Evolutionary conservation across 2,329 filamentous ascomycete genomes (phyloP), one percentile per base, ranked within the genome.

Genomic region (Nothopassalora personata): DNA sequence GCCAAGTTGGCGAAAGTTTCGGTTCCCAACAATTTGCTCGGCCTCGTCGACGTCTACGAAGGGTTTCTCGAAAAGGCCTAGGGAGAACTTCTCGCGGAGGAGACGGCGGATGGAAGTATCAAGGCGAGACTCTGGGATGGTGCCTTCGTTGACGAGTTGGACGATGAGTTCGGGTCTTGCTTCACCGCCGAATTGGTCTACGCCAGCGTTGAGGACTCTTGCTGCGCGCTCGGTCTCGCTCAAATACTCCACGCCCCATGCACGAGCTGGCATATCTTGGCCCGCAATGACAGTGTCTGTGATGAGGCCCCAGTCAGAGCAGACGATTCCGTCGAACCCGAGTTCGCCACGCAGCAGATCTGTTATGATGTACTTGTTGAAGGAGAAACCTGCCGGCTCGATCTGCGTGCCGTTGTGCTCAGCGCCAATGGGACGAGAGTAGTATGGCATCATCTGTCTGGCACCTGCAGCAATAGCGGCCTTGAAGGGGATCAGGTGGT

Each of bases 101-200:
- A 82, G 68, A 1, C 76, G 76, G 1, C 76, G 72, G 2, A 82
- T 75, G 0, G 79, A 81, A 7, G 69, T 55, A 54, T 82, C 76
- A 4, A 83, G 67, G 11, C 80, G 77, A 0, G 67, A 66, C 56
- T 81, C 79, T 7, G 73, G 62, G 11, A 79, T 65, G n/a, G 70
- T 66, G 28, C 74, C 76, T 50, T 74, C 72, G 1, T 73, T 64
- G 0, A 81, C 79, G 0, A 80, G 70, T 56, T 81, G 72, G 2
- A 80, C 65, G n/a, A 83, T 69, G 1, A 83, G 74, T 56, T 83
- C 80, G 0, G 78, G 74, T 0, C 76, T 68, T 3, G 72, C 64
- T 64, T 83, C 81, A 10, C 81, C 80, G 1, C 81, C 80, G 52
- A 83, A 76, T 58, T 81, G 80, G 59, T 83, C 81, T 34, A 76